phyloP scores from a whole-genome alignment of 495 filamentous ascomycete species.

The Annulohypoxylon bovei region DNA sequence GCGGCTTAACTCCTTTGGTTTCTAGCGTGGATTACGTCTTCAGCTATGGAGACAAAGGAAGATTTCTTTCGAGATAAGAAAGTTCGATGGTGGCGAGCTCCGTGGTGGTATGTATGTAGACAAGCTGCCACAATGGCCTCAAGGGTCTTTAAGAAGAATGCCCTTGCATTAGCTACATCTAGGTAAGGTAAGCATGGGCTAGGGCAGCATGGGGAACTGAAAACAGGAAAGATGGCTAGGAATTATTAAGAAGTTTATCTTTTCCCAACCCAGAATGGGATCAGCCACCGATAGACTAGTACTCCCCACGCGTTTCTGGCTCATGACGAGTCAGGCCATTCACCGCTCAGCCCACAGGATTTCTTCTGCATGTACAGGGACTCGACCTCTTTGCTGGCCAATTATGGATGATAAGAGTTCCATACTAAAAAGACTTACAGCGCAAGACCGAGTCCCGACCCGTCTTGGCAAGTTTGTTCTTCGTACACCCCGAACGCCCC shows the following conservation, averaged over 20 bases:
- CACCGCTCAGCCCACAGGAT: slow-evolving; percentile 25
- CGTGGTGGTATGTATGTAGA: not conserved
- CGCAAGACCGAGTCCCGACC: slow-evolving; percentile 34
- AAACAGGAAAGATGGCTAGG: not conserved
- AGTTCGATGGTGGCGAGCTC: slow-evolving; percentile 15
- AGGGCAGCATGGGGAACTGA: not conserved
- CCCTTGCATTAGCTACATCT: slow-evolving; percentile 14
- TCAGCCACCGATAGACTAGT: slow-evolving; percentile 23
- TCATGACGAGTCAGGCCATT: slow-evolving; percentile 37
- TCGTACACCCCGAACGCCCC: slow-evolving; percentile 8
- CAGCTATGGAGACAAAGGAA: slow-evolving; percentile 5
- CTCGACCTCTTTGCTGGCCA: slow-evolving; percentile 6
- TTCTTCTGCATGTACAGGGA: slow-evolving; percentile 25
- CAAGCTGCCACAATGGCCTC: not conserved
- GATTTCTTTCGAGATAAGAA: slow-evolving; percentile 21
- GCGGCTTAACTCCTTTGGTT: slow-evolving; percentile 17
- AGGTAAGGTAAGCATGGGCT: not conserved
- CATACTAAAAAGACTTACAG: slow-evolving; percentile 15
- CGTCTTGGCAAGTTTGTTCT: slow-evolving; percentile 31
- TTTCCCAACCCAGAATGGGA: slow-evolving; percentile 20
- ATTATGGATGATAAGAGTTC: slow-evolving; percentile 19
- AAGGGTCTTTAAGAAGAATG: not conserved
- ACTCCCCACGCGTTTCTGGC: slow-evolving; percentile 9
- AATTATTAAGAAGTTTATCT: slow-evolving; percentile 18
- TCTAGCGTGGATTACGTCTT: slow-evolving; percentile 27